These are phyloP conservation scores for Casuarina equisetifolia DNA, from an alignment of 306 rosid genomes.

Conservation along the genomic window DNA sequence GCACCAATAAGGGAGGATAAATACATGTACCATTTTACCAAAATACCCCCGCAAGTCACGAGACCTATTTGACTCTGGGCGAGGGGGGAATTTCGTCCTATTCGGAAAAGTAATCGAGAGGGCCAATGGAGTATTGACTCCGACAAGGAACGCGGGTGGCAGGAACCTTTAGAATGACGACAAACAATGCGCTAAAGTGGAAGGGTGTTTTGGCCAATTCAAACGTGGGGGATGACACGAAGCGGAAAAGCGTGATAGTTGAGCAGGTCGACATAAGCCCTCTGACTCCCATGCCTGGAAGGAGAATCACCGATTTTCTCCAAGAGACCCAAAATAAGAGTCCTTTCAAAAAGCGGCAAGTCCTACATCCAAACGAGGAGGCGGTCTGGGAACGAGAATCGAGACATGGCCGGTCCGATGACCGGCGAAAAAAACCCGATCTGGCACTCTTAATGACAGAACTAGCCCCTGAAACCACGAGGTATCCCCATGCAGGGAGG, in stretches of 20 bases:
- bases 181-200: not conserved
- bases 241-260: constrained; percentile 28
- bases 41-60: constrained; percentile 26
- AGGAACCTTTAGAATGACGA: not conserved
- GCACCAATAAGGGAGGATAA: constrained; percentile 50
- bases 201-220: constrained; percentile 48
- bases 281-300: constrained; percentile 54
- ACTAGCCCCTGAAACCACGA: constrained; percentile 13
- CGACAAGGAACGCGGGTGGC: not conserved
- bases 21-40: not conserved
- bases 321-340: not conserved
- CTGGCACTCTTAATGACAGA: constrained; percentile 13
- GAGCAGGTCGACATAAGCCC: constrained; percentile 23
- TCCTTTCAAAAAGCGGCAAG: not conserved
- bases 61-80: constrained; percentile 23
- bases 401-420: constrained; percentile 18
- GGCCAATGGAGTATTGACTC: constrained; percentile 13
- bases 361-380: constrained; percentile 13
- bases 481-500: constrained; percentile 25
- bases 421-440: constrained; percentile 13
- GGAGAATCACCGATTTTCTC: constrained; percentile 40
- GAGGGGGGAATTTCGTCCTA: constrained; percentile 2
- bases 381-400: constrained; percentile 18
- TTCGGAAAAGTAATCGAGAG: not conserved
- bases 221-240: constrained; percentile 4